Evolutionary conservation across 75 land plant species (phyloP).

Genomic region (Pinus taeda): DNA sequence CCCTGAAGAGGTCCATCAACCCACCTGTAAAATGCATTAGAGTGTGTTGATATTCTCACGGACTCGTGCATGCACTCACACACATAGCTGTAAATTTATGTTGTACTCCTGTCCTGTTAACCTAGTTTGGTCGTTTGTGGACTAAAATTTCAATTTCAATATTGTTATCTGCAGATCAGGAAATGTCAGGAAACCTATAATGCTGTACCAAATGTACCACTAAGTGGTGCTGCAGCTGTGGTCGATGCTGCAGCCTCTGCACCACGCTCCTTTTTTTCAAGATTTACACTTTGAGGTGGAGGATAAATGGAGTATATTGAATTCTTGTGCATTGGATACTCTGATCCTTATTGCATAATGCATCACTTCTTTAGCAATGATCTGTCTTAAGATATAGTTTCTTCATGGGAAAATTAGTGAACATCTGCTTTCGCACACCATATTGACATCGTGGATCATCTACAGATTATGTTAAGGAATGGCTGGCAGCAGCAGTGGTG

Average conservation of each 20-base stretch:
- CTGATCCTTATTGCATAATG: too few species aligned
- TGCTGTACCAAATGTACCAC: slow-evolving; percentile 32
- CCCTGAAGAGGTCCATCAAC: slow-evolving; percentile 79
- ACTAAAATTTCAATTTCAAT: background rate
- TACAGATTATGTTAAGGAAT: too few species aligned
- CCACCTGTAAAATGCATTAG: background rate
- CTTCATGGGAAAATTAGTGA: too few species aligned
- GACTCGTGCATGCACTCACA: background rate
- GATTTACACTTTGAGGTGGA: slow-evolving; percentile 45
- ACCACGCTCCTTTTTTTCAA: slow-evolving; percentile 70
- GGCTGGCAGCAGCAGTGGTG: too few species aligned
- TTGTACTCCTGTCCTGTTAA: background rate
- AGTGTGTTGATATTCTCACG: slow-evolving; percentile 1
- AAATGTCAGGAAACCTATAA: slow-evolving; percentile 84
- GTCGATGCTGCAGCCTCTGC: slow-evolving; percentile 49
- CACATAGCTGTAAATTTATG: background rate
- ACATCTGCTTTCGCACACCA: too few species aligned
- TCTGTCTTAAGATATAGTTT: too few species aligned
- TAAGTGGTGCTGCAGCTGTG: slow-evolving; percentile 44
- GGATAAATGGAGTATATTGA: too few species aligned
- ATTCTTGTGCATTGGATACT: too few species aligned
- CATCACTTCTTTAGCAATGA: too few species aligned
- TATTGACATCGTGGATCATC: too few species aligned
- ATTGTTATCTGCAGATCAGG: slow-evolving; percentile 43
- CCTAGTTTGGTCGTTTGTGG: background rate